Conservation (phyloP, 495 filamentous ascomycete genomes). For the Hypoxylon lienhwacheense region DNA sequence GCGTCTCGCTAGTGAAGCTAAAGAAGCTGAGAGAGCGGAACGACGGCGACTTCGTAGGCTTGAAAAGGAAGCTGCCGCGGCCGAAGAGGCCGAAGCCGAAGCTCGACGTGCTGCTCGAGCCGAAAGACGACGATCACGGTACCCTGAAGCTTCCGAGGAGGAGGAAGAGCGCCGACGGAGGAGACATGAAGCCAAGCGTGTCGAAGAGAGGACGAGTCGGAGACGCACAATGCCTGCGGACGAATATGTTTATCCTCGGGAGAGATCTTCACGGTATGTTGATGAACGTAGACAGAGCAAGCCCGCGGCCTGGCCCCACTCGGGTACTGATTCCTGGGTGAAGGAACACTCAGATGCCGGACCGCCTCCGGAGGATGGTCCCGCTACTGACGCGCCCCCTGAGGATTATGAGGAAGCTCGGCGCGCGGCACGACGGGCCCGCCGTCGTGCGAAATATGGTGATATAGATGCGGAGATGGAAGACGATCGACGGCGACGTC, state of each 20-base stretch:
- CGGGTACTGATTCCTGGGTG: constrained; percentile 60
- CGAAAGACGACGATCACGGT: constrained; percentile 39
- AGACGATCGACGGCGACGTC: constrained; percentile 51
- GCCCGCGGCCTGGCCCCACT: constrained; percentile 53
- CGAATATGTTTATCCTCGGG: constrained; percentile 49
- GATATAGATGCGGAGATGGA: constrained; percentile 43
- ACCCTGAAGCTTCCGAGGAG: constrained; percentile 40
- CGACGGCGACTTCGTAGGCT: constrained; percentile 48
- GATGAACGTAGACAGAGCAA: constrained; percentile 39
- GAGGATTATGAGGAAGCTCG: constrained; percentile 51
- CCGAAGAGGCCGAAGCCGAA: constrained; percentile 48
- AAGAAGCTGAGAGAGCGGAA: constrained; percentile 49
- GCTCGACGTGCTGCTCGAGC: constrained; percentile 49
- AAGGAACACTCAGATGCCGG: constrained; percentile 62
- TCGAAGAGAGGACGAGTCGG: constrained; percentile 42
- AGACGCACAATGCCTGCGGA: constrained; percentile 44
- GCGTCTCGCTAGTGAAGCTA: constrained; percentile 44
- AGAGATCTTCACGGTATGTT: constrained; percentile 42
- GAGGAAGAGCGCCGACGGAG: constrained; percentile 56
- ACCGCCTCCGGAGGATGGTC: constrained; percentile 48
- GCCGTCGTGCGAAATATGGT: constrained; percentile 49
- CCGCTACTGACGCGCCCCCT: constrained; percentile 32
- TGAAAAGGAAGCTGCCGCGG: constrained; percentile 41
- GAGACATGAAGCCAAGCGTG: constrained; percentile 51
- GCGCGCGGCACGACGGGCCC: constrained; percentile 47